Base-by-base conservation (phyloP, 768 basidiomycete species). In the Suillus decipiens region DNA sequence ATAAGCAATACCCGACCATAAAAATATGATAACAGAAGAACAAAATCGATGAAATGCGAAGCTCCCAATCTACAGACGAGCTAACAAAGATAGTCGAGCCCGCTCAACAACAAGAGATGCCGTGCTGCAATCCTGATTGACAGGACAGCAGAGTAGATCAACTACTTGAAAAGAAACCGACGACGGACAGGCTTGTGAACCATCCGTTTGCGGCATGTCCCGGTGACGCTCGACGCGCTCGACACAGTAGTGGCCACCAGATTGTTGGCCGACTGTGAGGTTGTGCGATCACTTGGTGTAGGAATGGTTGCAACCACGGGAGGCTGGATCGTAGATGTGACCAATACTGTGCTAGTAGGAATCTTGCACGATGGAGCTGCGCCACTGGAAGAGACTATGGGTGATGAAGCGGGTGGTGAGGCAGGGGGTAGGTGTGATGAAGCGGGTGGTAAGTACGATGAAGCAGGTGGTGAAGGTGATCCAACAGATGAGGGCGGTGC, bases 171-270 rank as follows among this genome's bases (percentile, higher is more conserved):
- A 28, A 28, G 54, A 17, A 39, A 28, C 5, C 55, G 55, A 24
- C 37, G 37, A 17, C 37, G 37, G 1, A 17, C 22, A 8, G 36
- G 55, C 24, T 39, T 56, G 37, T 56, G 55, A n/a, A 34, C 51
- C 55, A 56, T 56, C 37, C 55, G 55, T 10, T 56, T 56, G 37
- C 55, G 24, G 17, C 55, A 24, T 9, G 37, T 56, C 5, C 15
- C 24, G 5, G 14, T 17, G 37, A 6, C 37, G 12, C 9, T 19
- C 31, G 11, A n/a, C 1, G 36, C 5, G 22, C 36, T 37, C 15
- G 34, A 39, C 6, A 17, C 17, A 39, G 55, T 7, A 24, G 55
- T 8, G 24, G 55, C 55, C 5, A 56, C 55, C 10, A 56, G 37
- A n/a, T 56, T 24, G 55, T 39, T 28, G 15, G 37, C 37, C 55